phyloP scores from a whole-genome alignment of 225 moss, liverwort and hornwort species.

The Polytrichum commune region DNA sequence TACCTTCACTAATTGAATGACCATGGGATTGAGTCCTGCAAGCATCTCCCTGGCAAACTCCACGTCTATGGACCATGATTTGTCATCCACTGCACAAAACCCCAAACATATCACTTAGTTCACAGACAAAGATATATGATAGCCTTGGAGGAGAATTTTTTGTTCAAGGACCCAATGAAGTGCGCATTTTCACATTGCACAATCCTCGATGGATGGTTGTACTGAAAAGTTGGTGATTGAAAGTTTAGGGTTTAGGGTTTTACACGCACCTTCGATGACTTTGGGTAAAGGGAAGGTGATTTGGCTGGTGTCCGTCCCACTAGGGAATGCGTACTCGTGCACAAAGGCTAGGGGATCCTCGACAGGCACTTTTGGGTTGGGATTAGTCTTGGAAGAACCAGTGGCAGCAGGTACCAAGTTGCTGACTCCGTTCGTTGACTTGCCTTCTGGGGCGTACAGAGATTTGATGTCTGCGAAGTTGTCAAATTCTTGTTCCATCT shows the following conservation, averaged over 20 bases:
- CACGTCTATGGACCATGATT: constrained; percentile 54
- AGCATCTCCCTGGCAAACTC: constrained; percentile 78
- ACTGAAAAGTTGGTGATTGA: not conserved
- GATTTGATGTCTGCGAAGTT: constrained; percentile 25
- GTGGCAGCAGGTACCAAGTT: constrained; percentile 23
- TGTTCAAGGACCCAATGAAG: no score
- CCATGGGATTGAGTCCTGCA: constrained; percentile 73
- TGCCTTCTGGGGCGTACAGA: constrained; percentile 26
- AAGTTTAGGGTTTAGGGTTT: no score
- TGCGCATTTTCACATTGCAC: no score
- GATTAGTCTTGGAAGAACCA: not conserved
- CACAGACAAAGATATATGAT: not conserved
- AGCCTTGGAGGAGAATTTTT: no score
- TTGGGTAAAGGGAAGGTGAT: constrained; percentile 47
- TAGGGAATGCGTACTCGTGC: constrained; percentile 45
- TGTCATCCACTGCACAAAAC: constrained; percentile 42
- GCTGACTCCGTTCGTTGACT: not conserved
- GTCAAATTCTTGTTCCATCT: constrained; percentile 28
- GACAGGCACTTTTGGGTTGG: not conserved
- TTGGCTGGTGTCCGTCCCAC: constrained; percentile 34
- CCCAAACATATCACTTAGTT: not conserved
- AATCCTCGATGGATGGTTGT: not conserved
- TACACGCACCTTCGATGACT: constrained; percentile 31
- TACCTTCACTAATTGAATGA: constrained; percentile 44
- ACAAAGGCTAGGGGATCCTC: constrained; percentile 36